A percentile compares a stretch with the other conserved stretches of the same genome.
Conservation (phyloP, 768 basidiomycete species). For the Rhodotorula babjevae region DNA sequence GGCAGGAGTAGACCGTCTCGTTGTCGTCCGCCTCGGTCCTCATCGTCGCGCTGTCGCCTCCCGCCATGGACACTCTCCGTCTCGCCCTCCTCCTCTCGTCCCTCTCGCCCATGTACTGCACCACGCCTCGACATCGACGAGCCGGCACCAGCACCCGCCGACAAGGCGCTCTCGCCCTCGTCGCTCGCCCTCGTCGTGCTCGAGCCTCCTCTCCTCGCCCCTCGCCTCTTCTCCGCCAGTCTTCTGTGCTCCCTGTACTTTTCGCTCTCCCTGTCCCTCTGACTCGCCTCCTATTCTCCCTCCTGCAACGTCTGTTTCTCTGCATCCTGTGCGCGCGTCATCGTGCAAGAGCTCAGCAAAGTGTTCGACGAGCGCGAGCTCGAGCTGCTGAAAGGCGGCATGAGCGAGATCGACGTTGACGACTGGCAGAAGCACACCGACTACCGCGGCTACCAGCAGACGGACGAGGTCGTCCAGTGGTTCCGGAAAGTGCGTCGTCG, state of each 20-base stretch:
- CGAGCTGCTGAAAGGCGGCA: conserved; percentile 93
- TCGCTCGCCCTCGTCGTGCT: no score
- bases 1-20: no score
- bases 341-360: conserved; percentile 93
- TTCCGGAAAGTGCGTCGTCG: conserved; percentile 83
- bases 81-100: background rate
- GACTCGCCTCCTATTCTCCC: no score
- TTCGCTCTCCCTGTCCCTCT: no score
- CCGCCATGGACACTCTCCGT: background rate
- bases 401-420: conserved; percentile 63
- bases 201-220: no score
- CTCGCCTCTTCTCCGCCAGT: no score
- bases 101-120: no score
- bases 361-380: conserved; percentile 98
- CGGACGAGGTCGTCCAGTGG: conserved; percentile 91
- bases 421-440: conserved; percentile 88
- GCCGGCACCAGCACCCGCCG: no score
- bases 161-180: no score
- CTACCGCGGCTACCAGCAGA: conserved; percentile 84
- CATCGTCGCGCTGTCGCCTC: background rate
- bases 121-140: no score
- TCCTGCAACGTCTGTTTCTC: no score
- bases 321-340: conserved; percentile 44
- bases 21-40: background rate
- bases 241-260: no score